Conservation (phyloP, 1,284 basidiomycete genomes). For the Pyrrhoderma lamaoense region DNA sequence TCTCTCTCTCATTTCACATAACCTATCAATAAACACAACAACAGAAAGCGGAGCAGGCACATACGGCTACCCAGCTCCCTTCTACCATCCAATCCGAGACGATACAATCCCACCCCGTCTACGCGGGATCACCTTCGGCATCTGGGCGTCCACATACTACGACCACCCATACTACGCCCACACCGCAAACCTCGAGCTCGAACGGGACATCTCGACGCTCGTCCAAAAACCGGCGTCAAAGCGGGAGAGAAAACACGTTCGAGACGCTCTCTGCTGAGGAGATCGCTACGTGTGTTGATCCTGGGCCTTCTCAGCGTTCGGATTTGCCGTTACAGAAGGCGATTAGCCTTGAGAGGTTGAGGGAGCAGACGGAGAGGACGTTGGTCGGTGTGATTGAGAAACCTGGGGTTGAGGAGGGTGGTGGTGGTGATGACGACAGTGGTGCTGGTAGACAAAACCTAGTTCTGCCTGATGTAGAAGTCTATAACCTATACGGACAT, state of each 20-base stretch:
- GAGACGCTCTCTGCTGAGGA: conserved; percentile 7
- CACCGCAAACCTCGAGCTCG: background rate
- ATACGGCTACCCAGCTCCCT: conserved; percentile 9
- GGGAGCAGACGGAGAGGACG: conserved; percentile 1
- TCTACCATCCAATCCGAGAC: conserved; percentile 15
- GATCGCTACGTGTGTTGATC: conserved; percentile 9
- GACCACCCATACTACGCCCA: conserved; percentile 9
- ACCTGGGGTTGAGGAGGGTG: background rate
- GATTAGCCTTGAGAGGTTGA: conserved; percentile 2
- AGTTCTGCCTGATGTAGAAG: conserved; percentile 4
- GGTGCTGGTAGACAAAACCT: too few relatives aligned
- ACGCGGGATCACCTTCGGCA: conserved; percentile 9
- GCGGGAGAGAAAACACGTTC: background rate
- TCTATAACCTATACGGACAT: conserved; percentile 7
- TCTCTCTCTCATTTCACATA: too few relatives aligned
- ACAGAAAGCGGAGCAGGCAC: conserved; percentile 6
- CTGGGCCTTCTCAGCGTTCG: conserved; percentile 4
- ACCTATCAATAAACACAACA: background rate
- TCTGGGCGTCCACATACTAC: conserved; percentile 18
- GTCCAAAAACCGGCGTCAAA: too few relatives aligned
- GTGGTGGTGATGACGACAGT: background rate
- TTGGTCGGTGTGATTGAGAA: conserved; percentile 1
- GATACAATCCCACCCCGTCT: conserved; percentile 7
- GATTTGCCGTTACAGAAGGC: conserved; percentile 4
- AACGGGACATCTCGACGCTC: background rate